Evolutionary conservation across 345 rosid species (phyloP).

Genomic region (Euphorbia lathyris): DNA sequence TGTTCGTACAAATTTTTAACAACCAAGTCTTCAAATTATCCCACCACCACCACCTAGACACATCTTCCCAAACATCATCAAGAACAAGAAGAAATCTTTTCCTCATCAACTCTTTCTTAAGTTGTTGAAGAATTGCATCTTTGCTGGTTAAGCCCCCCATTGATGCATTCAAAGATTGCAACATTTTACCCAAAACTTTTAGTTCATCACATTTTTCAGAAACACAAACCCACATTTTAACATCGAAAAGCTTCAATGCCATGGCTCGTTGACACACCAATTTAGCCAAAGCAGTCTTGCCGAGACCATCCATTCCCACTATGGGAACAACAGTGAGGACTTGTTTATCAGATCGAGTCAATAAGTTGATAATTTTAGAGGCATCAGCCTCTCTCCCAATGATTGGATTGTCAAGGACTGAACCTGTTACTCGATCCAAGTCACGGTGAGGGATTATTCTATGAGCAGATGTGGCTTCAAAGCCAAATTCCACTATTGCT

Average conservation of each 20-base stretch:
- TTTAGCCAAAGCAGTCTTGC: constrained; percentile 26
- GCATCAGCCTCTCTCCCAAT: neutral
- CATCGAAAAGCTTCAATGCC: neutral
- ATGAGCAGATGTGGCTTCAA: too few relatives aligned
- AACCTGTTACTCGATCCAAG: neutral
- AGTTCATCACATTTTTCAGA: neutral
- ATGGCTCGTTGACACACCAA: neutral
- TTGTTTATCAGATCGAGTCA: constrained; percentile 9
- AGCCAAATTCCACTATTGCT: too few relatives aligned
- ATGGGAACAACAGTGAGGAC: constrained; percentile 5
- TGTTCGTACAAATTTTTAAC: neutral
- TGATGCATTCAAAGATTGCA: too few relatives aligned
- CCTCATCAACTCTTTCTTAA: too few relatives aligned
- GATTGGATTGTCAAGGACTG: neutral
- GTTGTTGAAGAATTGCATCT: too few relatives aligned
- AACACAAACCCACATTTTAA: neutral
- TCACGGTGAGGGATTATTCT: too few relatives aligned
- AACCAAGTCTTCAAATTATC: too few relatives aligned
- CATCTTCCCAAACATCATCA: too few relatives aligned
- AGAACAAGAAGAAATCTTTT: too few relatives aligned
- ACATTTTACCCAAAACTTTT: too few relatives aligned
- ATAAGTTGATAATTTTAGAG: neutral
- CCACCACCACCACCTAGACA: too few relatives aligned
- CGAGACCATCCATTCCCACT: constrained; percentile 28
- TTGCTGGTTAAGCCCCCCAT: too few relatives aligned